Conservation (phyloP, 306 rosid genomes). For the Cucurbita moschata region DNA sequence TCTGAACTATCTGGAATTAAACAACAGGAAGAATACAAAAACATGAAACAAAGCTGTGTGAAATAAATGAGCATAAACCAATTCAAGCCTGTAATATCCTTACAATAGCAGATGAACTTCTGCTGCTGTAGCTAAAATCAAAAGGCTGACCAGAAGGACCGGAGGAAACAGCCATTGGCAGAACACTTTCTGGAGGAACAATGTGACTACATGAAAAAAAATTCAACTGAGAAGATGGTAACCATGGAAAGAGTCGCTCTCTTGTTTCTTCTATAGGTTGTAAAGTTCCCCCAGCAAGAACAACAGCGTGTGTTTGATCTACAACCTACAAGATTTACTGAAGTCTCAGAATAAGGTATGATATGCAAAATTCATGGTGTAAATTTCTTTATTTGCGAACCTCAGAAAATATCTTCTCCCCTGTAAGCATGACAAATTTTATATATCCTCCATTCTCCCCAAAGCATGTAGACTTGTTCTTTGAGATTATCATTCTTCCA, state of each 20-base stretch:
- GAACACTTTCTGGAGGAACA: conserved; percentile 69
- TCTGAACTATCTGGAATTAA: neutral
- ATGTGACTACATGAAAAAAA: conserved; percentile 88
- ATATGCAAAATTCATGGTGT: neutral
- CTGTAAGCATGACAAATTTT: conserved; percentile 83
- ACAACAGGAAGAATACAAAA: neutral
- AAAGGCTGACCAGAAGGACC: conserved; percentile 78
- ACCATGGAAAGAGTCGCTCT: conserved; percentile 77
- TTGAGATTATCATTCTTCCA: conserved; percentile 78
- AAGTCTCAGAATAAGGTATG: neutral
- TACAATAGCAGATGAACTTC: conserved; percentile 55
- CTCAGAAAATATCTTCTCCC: conserved; percentile 86
- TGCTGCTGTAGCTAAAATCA: conserved; percentile 72
- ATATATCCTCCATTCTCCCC: conserved; percentile 48
- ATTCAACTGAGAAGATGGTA: conserved; percentile 43
- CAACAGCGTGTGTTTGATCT: conserved; percentile 74
- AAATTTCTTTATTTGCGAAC: conserved; percentile 29
- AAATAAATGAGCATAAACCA: neutral
- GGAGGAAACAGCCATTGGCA: conserved; percentile 71
- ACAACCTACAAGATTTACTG: conserved; percentile 44
- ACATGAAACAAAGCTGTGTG: neutral
- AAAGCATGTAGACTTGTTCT: conserved; percentile 25
- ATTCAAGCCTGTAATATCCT: conserved; percentile 13
- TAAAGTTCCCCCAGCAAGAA: conserved; percentile 84
- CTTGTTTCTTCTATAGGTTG: conserved; percentile 90